Percentiles rank a stretch among this genome's conserved stretches.
phyloP scores from a whole-genome alignment of 345 rosid genomes.

The Citrus australasica region DNA sequence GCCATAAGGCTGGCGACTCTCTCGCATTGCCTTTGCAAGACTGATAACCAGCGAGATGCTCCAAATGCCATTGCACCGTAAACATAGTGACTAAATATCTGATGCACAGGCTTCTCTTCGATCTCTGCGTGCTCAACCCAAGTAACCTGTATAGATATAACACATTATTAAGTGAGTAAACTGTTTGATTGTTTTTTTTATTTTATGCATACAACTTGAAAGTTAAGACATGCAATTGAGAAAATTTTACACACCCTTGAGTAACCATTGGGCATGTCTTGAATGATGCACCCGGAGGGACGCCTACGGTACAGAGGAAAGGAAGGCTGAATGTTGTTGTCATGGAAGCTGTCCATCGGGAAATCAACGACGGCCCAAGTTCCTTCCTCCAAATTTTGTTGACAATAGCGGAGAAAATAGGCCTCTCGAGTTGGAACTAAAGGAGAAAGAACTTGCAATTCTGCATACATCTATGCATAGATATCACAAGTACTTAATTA shows the following conservation, averaged over 20 bases:
- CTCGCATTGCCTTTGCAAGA: conserved; percentile 81
- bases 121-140: conserved; percentile 92
- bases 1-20: conserved; percentile 93
- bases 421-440: conserved; percentile 79
- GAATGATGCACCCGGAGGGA: conserved; percentile 87
- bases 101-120: conserved; percentile 67
- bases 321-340: conserved; percentile 38
- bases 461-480: conserved; percentile 72
- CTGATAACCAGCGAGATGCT: conserved; percentile 83
- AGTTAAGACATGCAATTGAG: neutral
- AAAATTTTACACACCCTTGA: conserved; percentile 46
- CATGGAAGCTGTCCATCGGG: conserved; percentile 62
- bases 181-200: neutral
- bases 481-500: neutral
- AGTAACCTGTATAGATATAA: conserved; percentile 36
- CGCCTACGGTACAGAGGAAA: conserved; percentile 57
- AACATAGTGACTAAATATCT: conserved; percentile 44
- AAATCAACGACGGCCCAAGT: conserved; percentile 85
- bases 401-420: conserved; percentile 77
- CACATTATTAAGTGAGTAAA: no score
- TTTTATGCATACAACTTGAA: neutral
- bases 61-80: conserved; percentile 72
- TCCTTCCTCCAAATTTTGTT: conserved; percentile 64
- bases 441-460: conserved; percentile 79
- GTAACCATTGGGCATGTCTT: conserved; percentile 97